These are phyloP conservation scores for Plantago major DNA, from an alignment of 257 asterid genomes.

Conservation along the genomic window DNA sequence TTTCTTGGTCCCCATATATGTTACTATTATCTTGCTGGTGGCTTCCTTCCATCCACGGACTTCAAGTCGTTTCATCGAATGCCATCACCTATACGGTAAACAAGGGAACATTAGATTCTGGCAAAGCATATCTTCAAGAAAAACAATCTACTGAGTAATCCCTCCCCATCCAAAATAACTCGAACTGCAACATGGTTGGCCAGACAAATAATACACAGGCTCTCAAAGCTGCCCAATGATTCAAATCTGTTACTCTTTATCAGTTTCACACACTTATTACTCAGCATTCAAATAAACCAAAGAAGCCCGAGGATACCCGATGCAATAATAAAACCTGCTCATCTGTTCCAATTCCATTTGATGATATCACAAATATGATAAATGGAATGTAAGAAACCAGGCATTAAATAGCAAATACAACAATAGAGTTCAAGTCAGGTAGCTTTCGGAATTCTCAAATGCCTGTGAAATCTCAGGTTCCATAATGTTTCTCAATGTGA, in stretches of 20 bases:
- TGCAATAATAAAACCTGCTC: too few species aligned
- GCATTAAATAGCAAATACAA: too few species aligned
- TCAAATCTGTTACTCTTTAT: not conserved
- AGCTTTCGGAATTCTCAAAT: too few species aligned
- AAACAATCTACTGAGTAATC: too few species aligned
- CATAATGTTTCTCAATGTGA: too few species aligned
- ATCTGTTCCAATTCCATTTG: too few species aligned
- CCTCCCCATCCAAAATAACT: not conserved
- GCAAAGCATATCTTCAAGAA: not conserved
- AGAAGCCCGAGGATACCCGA: too few species aligned
- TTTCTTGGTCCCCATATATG: conserved; percentile 17
- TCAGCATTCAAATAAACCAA: too few species aligned
- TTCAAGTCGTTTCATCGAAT: conserved; percentile 41
- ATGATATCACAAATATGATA: too few species aligned
- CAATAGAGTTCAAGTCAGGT: too few species aligned
- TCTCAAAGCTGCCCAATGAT: not conserved
- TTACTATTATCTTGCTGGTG: conserved; percentile 18
- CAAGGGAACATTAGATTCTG: conserved; percentile 4
- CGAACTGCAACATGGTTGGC: not conserved
- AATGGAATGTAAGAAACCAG: too few species aligned
- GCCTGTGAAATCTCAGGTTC: too few species aligned
- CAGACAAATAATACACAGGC: not conserved
- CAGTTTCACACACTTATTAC: not conserved
- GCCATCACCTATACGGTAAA: conserved; percentile 41
- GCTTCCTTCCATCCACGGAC: conserved; percentile 24